Conservation (phyloP, 2,329 filamentous ascomycete genomes). For the Leptodontidium sp. region DNA sequence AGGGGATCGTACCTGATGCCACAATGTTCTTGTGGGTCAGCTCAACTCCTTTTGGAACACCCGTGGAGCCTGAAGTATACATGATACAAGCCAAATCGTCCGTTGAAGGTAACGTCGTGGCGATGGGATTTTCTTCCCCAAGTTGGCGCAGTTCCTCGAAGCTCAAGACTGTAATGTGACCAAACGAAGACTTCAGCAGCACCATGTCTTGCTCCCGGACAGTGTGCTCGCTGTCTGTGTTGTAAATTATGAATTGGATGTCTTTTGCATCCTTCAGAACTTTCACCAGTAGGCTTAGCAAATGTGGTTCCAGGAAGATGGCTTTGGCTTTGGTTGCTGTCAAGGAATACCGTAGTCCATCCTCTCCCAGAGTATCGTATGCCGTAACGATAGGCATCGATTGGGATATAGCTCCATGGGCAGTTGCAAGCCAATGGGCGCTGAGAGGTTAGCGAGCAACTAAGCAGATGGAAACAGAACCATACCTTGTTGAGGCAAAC, state of each 20-base stretch:
- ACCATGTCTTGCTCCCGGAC: slow-evolving; percentile 56
- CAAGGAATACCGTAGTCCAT: slow-evolving; percentile 86
- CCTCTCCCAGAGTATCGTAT: slow-evolving; percentile 89
- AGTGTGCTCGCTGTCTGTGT: slow-evolving; percentile 56
- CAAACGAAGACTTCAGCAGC: slow-evolving; percentile 64
- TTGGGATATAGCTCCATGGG: slow-evolving; percentile 83
- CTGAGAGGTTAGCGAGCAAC: slow-evolving; percentile 43
- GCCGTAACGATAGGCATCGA: slow-evolving; percentile 92
- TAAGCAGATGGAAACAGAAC: not conserved
- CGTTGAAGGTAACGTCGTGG: slow-evolving; percentile 74
- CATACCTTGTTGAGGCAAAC: slow-evolving; percentile 71
- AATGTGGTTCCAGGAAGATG: slow-evolving; percentile 87
- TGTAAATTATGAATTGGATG: slow-evolving; percentile 69
- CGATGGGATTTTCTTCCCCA: slow-evolving; percentile 66
- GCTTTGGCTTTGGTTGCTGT: slow-evolving; percentile 80
- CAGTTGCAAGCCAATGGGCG: slow-evolving; percentile 78
- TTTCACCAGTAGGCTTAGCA: slow-evolving; percentile 66
- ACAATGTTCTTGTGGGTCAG: slow-evolving; percentile 85
- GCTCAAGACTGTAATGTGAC: slow-evolving; percentile 60
- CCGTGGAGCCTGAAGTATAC: slow-evolving; percentile 90
- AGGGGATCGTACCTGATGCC: slow-evolving; percentile 75
- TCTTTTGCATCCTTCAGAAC: slow-evolving; percentile 64
- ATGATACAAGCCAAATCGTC: slow-evolving; percentile 85
- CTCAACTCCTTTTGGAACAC: slow-evolving; percentile 87
- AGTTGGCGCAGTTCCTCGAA: slow-evolving; percentile 62